Conservation (phyloP, 1,284 basidiomycete species). For the Schizophyllum commune region DNA sequence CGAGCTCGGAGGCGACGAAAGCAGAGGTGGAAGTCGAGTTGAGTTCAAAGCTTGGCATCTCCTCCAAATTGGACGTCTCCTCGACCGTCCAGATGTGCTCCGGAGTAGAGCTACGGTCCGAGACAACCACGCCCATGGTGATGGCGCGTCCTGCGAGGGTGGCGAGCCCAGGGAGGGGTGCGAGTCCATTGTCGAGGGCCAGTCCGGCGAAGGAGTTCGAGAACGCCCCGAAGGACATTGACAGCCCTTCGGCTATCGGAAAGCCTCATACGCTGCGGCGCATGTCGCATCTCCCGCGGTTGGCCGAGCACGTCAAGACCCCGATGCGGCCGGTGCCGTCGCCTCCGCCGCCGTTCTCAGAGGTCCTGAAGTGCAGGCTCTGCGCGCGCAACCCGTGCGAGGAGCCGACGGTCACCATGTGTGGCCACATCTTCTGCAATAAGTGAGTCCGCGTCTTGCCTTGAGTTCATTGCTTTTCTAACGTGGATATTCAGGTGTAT, state of each 20-base stretch:
- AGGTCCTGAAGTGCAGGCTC: constrained; percentile 32
- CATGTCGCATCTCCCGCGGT: background rate
- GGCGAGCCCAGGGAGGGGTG: no score
- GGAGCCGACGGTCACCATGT: constrained; percentile 44
- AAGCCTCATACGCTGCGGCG: background rate
- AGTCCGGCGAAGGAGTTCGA: no score
- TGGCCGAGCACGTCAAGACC: background rate
- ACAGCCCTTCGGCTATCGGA: no score
- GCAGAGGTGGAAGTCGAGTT: background rate
- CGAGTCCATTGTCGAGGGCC: no score
- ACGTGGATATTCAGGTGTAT: constrained; percentile 34
- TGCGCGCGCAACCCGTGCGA: constrained; percentile 35
- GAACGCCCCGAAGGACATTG: no score
- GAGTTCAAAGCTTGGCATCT: no score
- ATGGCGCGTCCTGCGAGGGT: no score
- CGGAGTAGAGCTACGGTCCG: no score
- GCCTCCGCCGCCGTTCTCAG: background rate
- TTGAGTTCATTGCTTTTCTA: background rate
- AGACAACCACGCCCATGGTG: no score
- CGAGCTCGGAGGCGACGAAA: background rate
- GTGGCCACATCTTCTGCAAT: constrained; percentile 52
- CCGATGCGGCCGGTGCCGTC: no score
- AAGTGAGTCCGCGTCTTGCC: constrained; percentile 24
- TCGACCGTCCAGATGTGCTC: no score
- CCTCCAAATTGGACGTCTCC: no score